Evolutionary conservation across 768 basidiomycete genomes (phyloP), one percentile per base, ranked within the genome.

Genomic region (Kwoniella mangroviensis): DNA sequence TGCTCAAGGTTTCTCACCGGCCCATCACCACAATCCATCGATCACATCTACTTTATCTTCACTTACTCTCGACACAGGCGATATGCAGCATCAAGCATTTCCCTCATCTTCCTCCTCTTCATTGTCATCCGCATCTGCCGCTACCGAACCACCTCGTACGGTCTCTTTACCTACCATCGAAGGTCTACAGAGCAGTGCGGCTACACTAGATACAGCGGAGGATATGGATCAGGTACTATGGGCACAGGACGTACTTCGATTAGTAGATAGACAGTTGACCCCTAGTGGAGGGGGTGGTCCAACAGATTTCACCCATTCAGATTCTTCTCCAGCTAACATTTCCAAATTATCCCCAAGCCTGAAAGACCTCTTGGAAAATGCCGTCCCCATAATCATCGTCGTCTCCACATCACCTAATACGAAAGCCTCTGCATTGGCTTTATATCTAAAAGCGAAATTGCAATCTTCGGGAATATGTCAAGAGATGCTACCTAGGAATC

Each of bases 231-330:
- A 89, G 75, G 82, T 96, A 5, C 85, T 87, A 28, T 98, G 94
- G 93, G 88, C 88, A 17, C 86, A 92, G 59, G 93, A 96, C 72
- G 91, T 95, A 66, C 82, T 94, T 67, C 88, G 89, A 75, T 88
- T 95, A 68, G 88, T 92, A 65, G 91, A 95, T 63, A 87, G 88
- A 63, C 84, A 86, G 1, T 84, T 84, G 19, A 56, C 75, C 21
- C 63, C 75, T 9, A 71, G 74, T 9, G 88, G 88, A 53, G 60
- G 58, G 10, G 88, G 89, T 54, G 52, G 49, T 10, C 67, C 77
- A 4, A 76, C 65, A 21, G 75, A 74, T 52, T 73, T 72, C 43
- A 54, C 63, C 7, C 51, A 61, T 42, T 56, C 64, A 5, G 83
- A 85, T 1, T 83, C 85, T 0, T 74, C 87, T 1, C 77, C 83